Percentiles rank a stretch among this genome's conserved stretches.
These are phyloP conservation scores for Marsdenia floribunda DNA, from an alignment of 257 asterid genomes.

Conservation along the genomic window DNA sequence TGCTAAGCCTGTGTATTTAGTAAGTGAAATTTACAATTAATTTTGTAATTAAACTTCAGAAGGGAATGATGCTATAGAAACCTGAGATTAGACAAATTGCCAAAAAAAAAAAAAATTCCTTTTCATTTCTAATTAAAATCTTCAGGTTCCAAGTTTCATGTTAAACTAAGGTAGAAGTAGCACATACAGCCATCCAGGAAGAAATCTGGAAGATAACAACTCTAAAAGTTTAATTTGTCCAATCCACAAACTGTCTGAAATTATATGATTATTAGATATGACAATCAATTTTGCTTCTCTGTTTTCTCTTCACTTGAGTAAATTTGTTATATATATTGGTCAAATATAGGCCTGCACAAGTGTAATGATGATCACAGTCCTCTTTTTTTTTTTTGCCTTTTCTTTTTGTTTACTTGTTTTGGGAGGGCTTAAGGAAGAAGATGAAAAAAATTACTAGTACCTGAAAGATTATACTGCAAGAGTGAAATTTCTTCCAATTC, in stretches of 20 bases:
- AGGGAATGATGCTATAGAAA: not conserved
- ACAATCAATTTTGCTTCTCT: not conserved
- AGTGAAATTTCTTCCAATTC: not conserved
- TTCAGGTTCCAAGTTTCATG: not conserved
- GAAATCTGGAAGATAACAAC: not conserved
- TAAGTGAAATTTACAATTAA: not conserved
- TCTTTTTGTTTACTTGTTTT: not conserved
- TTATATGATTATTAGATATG: not conserved
- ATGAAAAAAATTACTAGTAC: not conserved
- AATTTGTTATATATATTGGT: not conserved
- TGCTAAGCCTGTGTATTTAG: not conserved
- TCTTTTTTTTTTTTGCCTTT: not conserved
- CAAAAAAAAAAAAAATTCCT: not conserved
- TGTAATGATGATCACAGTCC: not conserved
- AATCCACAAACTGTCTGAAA: not conserved
- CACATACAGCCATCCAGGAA: not conserved
- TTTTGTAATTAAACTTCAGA: not conserved
- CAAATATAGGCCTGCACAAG: not conserved
- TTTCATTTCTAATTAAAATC: not conserved
- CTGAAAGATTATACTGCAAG: not conserved
- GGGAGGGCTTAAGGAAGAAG: not conserved
- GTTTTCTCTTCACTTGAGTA: not conserved
- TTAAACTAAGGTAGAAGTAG: not conserved
- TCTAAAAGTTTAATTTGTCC: not conserved
- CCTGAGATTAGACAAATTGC: not conserved